Percentiles rank a stretch among this genome's conserved stretches.
These are phyloP conservation scores for Candida railenensis DNA, from an alignment of 805 yeast genomes.

Conservation along the genomic window DNA sequence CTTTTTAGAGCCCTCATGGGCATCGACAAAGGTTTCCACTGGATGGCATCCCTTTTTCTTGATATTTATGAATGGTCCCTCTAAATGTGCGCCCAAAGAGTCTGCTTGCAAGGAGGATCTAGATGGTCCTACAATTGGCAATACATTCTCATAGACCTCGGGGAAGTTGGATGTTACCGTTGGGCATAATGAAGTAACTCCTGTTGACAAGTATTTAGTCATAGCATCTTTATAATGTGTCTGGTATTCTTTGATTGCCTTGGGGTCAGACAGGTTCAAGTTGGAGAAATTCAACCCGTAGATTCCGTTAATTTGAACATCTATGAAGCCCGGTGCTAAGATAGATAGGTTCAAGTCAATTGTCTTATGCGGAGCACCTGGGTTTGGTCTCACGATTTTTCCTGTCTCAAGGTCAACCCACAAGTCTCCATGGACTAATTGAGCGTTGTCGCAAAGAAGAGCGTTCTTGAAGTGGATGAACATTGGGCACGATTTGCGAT, in stretches of 20 bases:
- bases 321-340: slow-evolving; percentile 56
- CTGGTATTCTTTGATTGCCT: slow-evolving; percentile 30
- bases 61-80: slow-evolving; percentile 56
- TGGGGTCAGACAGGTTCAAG: slow-evolving; percentile 27
- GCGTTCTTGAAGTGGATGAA: slow-evolving; percentile 5
- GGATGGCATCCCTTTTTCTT: slow-evolving; percentile 54
- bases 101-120: slow-evolving; percentile 36
- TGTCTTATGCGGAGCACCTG: slow-evolving; percentile 14
- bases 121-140: slow-evolving; percentile 41
- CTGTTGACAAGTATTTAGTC: slow-evolving; percentile 47
- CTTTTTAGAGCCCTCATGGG: slow-evolving; percentile 26
- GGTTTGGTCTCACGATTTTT: slow-evolving; percentile 33
- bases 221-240: slow-evolving; percentile 42
- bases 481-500: background rate
- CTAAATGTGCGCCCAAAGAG: slow-evolving; percentile 57
- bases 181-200: slow-evolving; percentile 57
- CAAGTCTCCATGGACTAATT: slow-evolving; percentile 34
- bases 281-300: slow-evolving; percentile 54
- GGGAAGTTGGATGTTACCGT: slow-evolving; percentile 54
- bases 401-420: slow-evolving; percentile 44
- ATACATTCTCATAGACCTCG: slow-evolving; percentile 46
- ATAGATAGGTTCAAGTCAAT: slow-evolving; percentile 48
- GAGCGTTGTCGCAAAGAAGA: slow-evolving; percentile 42
- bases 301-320: slow-evolving; percentile 58
- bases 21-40: slow-evolving; percentile 41